These are phyloP conservation scores for Auricularia auricula-judae DNA, from an alignment of 768 basidiomycete species.

Conservation along the genomic window DNA sequence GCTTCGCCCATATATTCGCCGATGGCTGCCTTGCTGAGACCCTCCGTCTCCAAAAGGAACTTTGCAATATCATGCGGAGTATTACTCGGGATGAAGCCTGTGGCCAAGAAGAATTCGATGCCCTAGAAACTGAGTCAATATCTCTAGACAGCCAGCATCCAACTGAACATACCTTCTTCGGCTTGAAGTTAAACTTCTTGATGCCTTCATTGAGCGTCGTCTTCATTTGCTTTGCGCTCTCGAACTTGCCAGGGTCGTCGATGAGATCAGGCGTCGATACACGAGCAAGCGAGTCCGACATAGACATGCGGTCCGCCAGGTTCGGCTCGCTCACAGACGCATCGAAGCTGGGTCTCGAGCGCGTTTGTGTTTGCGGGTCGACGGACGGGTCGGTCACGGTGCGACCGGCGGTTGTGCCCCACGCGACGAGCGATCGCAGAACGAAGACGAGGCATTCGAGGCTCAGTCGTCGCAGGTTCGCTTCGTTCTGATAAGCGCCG, in stretches of 20 bases:
- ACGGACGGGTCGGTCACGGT: conserved; percentile 30
- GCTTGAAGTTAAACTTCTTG: conserved; percentile 96
- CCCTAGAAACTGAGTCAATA: conserved; percentile 39
- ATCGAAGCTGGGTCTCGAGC: conserved; percentile 38
- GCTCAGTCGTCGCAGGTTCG: conserved; percentile 78
- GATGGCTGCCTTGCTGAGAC: conserved; percentile 89
- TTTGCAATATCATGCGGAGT: conserved; percentile 68
- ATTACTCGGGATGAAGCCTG: conserved; percentile 70
- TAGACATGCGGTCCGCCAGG: conserved; percentile 26
- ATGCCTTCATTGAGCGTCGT: conserved; percentile 90
- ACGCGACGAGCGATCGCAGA: conserved; percentile 79
- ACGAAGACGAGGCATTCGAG: conserved; percentile 90
- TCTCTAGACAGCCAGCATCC: background rate
- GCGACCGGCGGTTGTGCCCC: conserved; percentile 55
- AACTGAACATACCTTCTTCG: conserved; percentile 63
- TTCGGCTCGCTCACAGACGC: conserved; percentile 40
- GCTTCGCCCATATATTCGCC: conserved; percentile 98
- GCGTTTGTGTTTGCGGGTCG: conserved; percentile 32
- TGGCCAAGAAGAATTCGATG: conserved; percentile 76
- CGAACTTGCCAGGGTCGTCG: conserved; percentile 91
- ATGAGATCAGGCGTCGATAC: conserved; percentile 61
- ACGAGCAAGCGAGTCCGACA: conserved; percentile 24
- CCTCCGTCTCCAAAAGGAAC: conserved; percentile 83
- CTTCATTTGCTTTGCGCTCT: conserved; percentile 94
- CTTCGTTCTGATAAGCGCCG: conserved; percentile 62